These are phyloP conservation scores for Amanita pallidorosea DNA, from an alignment of 768 basidiomycete genomes.

Conservation along the genomic window DNA sequence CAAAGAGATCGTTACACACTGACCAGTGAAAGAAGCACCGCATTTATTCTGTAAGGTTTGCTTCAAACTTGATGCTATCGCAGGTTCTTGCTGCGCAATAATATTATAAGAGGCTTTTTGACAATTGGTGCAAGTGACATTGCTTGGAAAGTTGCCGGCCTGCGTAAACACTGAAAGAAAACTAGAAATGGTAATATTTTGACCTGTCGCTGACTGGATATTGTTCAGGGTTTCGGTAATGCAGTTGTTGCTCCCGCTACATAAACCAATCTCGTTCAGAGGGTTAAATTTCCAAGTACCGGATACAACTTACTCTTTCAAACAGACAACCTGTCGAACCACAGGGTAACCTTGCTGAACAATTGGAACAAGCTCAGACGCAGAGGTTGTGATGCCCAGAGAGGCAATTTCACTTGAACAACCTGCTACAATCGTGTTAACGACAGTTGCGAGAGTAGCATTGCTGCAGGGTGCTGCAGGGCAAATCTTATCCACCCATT, in stretches of 20 bases:
- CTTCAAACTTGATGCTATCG: conserved; percentile 16
- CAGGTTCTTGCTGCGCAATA: conserved; percentile 23
- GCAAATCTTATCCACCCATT: conserved; percentile 4
- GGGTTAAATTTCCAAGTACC: background rate
- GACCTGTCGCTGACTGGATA: conserved; percentile 27
- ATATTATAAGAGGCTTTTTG: conserved; percentile 41
- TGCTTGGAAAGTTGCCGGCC: conserved; percentile 16
- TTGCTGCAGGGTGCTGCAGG: conserved; percentile 39
- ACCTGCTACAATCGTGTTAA: conserved; percentile 39
- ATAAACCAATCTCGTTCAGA: background rate
- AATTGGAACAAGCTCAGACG: conserved; percentile 18
- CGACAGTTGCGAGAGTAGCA: conserved; percentile 41
- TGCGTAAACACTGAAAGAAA: conserved; percentile 13
- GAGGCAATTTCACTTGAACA: conserved; percentile 29
- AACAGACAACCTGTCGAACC: conserved; percentile 43
- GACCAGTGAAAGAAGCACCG: conserved; percentile 44
- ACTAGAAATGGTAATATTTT: conserved; percentile 25
- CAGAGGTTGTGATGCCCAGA: conserved; percentile 15
- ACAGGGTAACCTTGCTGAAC: conserved; percentile 50
- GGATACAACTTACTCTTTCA: conserved; percentile 46
- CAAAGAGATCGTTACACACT: conserved; percentile 10
- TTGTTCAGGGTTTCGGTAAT: conserved; percentile 43
- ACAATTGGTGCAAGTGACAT: conserved; percentile 43
- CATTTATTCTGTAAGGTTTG: conserved; percentile 27
- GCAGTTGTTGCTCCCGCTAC: conserved; percentile 35